phyloP scores from a whole-genome alignment of 2,329 filamentous ascomycete species.

The Xylariales sp. region DNA sequence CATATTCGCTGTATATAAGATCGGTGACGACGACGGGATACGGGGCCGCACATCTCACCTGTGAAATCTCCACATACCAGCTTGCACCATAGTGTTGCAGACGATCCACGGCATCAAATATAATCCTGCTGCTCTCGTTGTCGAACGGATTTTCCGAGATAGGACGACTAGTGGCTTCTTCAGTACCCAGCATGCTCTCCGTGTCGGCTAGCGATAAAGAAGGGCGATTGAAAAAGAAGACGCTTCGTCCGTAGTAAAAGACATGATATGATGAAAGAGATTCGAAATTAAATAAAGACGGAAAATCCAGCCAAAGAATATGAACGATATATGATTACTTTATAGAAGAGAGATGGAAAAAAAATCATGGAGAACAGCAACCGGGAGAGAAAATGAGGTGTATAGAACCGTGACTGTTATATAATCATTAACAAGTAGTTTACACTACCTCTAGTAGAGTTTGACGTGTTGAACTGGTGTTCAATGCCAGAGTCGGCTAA shows the following conservation, averaged over 20 bases:
- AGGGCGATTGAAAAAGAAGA: conserved; percentile 2
- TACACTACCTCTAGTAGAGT: not conserved
- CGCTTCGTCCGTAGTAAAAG: not conserved
- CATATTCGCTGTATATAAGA: conserved; percentile 51
- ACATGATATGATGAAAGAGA: not conserved
- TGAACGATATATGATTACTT: not conserved
- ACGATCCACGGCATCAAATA: conserved; percentile 54
- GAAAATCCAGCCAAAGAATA: not conserved
- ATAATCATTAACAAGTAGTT: not conserved
- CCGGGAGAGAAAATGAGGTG: not conserved
- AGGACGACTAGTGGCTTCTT: not conserved
- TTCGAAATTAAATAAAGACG: not conserved
- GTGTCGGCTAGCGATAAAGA: not conserved
- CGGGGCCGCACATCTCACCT: conserved; percentile 43
- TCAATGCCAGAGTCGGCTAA: not conserved
- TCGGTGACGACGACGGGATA: not conserved
- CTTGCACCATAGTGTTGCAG: conserved; percentile 50
- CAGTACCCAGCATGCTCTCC: not conserved
- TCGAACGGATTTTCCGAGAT: conserved; percentile 50
- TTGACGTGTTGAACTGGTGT: not conserved
- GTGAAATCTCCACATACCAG: conserved; percentile 50
- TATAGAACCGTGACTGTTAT: not conserved
- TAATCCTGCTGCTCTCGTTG: conserved; percentile 49
- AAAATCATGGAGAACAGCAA: not conserved
- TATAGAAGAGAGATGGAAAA: not conserved